Base-by-base conservation (phyloP, 768 basidiomycete species). In the Kwoniella mangroviensis region DNA sequence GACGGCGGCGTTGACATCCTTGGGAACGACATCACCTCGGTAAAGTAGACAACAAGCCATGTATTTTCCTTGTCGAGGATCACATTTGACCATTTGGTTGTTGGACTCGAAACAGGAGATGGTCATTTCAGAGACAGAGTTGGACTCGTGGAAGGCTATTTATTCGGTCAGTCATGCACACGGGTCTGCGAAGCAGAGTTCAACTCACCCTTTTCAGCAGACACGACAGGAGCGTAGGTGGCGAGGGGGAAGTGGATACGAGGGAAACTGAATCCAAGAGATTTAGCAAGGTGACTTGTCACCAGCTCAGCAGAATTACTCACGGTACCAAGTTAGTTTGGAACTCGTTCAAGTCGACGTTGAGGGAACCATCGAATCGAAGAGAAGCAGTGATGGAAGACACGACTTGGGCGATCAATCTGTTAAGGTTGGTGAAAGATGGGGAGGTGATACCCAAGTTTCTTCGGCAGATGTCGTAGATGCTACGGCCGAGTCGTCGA, bases 381-480 rank as follows among this genome's bases (percentile, higher is more conserved):
- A 98, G 88, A 22, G 96, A 98, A 40, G 95, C 95, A 24, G 96
- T 98, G 84, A 98, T 89, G 64, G 94, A 95, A 10, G 97, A 99
- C 72, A 99, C 97, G 73, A 98, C 97, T 82, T 98, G 97, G 15
- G 97, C 95, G 80, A 98, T 98, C 76, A 99, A 86, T 67, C 97
- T 87, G 86, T 99, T 98, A 72, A 98, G 85, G 87, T 99, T 98
- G 79, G 88, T 87, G 87, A 96, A 93, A 79, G 93, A 91, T 17
- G 97, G 97, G 42, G 88, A 91, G 28, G 87, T 80, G 75, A 98
- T 91, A 75, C 88, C 89, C 68, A 98, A 87, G 83, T 91, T 94
- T 85, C 91, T 90, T 88, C 97, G 95, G 92, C 96, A 98, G 82
- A 98, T 98, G 83, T 98, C 95, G 85, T 96, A 98, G 82, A 98